These are phyloP conservation scores for Lactarius hengduanensis DNA, from an alignment of 768 basidiomycete species.

Conservation along the genomic window DNA sequence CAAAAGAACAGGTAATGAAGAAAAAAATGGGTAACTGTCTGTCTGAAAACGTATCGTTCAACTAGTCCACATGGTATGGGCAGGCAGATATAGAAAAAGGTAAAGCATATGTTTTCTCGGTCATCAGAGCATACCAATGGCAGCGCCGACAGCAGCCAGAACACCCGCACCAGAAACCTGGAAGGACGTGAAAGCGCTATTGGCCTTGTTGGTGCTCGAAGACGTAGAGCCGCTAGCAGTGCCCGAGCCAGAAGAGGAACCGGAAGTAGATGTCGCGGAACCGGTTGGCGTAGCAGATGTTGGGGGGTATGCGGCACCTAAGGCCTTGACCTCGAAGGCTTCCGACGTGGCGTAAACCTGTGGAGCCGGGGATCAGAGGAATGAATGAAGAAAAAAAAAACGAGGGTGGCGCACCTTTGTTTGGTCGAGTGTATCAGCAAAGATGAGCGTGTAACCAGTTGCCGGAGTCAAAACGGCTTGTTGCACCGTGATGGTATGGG, in stretches of 20 bases:
- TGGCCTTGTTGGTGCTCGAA: background rate
- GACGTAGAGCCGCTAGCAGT: conserved; percentile 12
- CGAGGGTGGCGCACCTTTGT: conserved; percentile 47
- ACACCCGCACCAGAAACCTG: conserved; percentile 22
- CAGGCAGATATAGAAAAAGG: background rate
- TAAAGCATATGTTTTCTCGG: conserved; percentile 5
- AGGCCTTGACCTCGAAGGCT: conserved; percentile 59
- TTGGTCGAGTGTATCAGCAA: conserved; percentile 51
- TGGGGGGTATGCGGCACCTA: conserved; percentile 52
- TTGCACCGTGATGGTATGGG: conserved; percentile 48
- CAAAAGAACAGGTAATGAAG: background rate
- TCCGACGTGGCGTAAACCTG: conserved; percentile 58
- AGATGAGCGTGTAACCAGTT: conserved; percentile 49
- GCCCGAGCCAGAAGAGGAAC: conserved; percentile 7
- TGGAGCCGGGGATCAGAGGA: conserved; percentile 5
- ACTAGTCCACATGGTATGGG: background rate
- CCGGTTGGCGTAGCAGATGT: conserved; percentile 38
- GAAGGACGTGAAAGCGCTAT: conserved; percentile 18
- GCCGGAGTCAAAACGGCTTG: conserved; percentile 41
- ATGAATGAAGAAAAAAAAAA: conserved; percentile 1
- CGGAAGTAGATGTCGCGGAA: conserved; percentile 18
- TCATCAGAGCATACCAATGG: conserved; percentile 25
- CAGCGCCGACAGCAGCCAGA: conserved; percentile 25
- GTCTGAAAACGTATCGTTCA: conserved; percentile 5
- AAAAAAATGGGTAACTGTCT: conserved; percentile 8